These are phyloP conservation scores for Staphylotrichum tortipilum DNA, from an alignment of 495 filamentous ascomycete genomes.

Conservation along the genomic window DNA sequence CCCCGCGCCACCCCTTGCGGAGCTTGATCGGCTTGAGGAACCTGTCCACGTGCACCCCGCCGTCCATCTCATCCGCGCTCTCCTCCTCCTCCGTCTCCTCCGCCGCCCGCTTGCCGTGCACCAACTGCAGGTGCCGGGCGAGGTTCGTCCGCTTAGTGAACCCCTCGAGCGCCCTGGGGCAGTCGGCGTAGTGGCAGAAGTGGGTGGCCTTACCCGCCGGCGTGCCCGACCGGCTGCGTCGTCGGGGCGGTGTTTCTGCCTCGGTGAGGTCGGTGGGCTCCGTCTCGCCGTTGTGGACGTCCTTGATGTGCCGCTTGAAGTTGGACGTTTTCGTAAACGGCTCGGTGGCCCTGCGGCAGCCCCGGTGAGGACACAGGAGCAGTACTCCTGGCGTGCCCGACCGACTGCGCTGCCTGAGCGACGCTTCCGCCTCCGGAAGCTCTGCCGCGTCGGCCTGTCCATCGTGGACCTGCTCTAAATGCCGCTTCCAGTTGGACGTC, in stretches of 20 bases:
- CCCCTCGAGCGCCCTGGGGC: constrained; percentile 11
- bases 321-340: constrained; percentile 3
- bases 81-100: constrained; percentile 23
- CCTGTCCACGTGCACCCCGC: constrained; percentile 45
- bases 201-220: not conserved
- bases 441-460: not conserved
- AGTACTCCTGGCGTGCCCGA: not conserved
- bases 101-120: constrained; percentile 26
- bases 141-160: constrained; percentile 14
- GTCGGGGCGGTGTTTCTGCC: not conserved
- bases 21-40: constrained; percentile 38
- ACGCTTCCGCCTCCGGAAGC: not conserved
- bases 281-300: not conserved
- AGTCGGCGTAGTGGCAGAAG: constrained; percentile 14
- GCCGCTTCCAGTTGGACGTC: not conserved
- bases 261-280: not conserved
- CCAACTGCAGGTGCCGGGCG: constrained; percentile 19
- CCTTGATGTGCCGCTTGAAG: not conserved
- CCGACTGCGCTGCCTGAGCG: not conserved
- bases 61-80: constrained; percentile 44
- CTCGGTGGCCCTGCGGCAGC: constrained; percentile 10
- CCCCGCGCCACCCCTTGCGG: constrained; percentile 25
- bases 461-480: not conserved
- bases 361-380: constrained; percentile 14
- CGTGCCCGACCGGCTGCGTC: constrained; percentile 5